Evolutionary conservation across 257 asterid species (phyloP), one percentile per base, ranked within the genome.

Genomic region (Nicotiana undulata): DNA sequence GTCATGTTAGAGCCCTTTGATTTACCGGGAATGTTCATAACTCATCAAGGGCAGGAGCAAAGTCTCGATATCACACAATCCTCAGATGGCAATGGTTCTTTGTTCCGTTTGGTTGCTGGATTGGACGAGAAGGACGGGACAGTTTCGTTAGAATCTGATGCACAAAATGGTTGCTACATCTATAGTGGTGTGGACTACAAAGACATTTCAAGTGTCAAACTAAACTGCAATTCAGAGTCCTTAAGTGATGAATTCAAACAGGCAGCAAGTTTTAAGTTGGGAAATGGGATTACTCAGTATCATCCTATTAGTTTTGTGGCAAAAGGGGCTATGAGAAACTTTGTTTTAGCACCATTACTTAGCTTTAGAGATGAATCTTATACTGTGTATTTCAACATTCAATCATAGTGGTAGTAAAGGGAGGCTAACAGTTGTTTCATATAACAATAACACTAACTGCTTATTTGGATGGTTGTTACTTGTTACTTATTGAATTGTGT

Each of bases 231-330:
- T 16, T 26, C 82, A 1, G 72, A 29, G 70, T 83, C 91, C n/a
- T 55, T 86, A 0, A 84, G 66, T 32, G 83, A 28, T 12, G 89
- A 84, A 60, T 91, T 90, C 65, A 79, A 84, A 3, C 15, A 81
- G 44, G 93, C 82, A 4, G 87, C 88, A 10, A 94, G 98, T 81
- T 94, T 94, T 77, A 81, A 34, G 31, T 0, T 90, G 90, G 84
- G 85, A 6, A 83, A 84, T 34, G 97, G 97, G 60, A 82, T 87
- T 3, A 86, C 84, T 44, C 86, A 89, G 82, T 94, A 94, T 81
- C 88, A 93, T 87, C 96, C 97, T 1, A 86, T 94, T 26, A 93
- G 94, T 78, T 94, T 94, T 64, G 88, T 90, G 72, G 96, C 92
- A 28, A 90, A 85, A 85, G 98, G 98, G 56, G 9, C 87, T 32